Conservation (phyloP, 495 filamentous ascomycete genomes). For the Rostrohypoxylon terebratum region DNA sequence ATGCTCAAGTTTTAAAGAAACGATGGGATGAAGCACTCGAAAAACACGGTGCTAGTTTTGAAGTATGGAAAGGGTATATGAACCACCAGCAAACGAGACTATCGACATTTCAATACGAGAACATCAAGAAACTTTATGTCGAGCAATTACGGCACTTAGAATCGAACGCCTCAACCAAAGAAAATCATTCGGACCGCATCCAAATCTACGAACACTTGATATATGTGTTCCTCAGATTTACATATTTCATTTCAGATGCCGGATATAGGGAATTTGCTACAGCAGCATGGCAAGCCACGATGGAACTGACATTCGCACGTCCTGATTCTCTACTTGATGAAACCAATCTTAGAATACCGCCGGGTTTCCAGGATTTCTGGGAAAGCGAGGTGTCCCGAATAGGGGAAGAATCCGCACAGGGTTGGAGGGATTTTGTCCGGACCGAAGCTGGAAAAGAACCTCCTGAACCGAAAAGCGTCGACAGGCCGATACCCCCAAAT, state of each 20-base stretch:
- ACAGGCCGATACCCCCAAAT: conserved; percentile 30
- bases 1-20: conserved; percentile 66
- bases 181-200: conserved; percentile 40
- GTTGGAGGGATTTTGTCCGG: conserved; percentile 72
- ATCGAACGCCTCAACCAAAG: conserved; percentile 43
- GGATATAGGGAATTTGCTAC: conserved; percentile 83
- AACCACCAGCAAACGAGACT: conserved; percentile 80
- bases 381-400: conserved; percentile 84
- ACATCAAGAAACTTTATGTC: conserved; percentile 66
- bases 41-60: conserved; percentile 67
- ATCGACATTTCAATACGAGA: conserved; percentile 74
- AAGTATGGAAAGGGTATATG: conserved; percentile 79
- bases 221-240: conserved; percentile 80
- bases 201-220: conserved; percentile 64
- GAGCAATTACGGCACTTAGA: conserved; percentile 67
- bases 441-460: conserved; percentile 47
- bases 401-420: conserved; percentile 76
- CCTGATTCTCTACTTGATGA: conserved; percentile 53
- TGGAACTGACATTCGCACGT: conserved; percentile 78
- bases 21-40: conserved; percentile 74
- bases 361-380: conserved; percentile 79
- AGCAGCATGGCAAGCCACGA: conserved; percentile 83
- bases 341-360: conserved; percentile 49
- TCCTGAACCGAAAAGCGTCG: conserved; percentile 51
- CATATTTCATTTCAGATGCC: conserved; percentile 78